Evolutionary conservation across 1,284 basidiomycete genomes (phyloP).

Genomic region (Tylopilus orsonianus): DNA sequence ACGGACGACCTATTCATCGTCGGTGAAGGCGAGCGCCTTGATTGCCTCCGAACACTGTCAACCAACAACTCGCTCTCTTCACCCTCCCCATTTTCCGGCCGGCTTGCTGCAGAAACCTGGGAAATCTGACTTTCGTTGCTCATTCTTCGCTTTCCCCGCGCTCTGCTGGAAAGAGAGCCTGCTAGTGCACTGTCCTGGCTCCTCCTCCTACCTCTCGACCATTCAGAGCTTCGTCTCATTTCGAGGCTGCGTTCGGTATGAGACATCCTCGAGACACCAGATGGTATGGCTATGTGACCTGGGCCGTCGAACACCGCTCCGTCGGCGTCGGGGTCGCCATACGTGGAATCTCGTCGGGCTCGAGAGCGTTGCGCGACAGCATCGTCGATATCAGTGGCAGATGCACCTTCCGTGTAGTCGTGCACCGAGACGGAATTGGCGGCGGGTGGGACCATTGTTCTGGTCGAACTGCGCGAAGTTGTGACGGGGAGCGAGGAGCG

Average conservation of each 20-base stretch:
- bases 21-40: slow-evolving; percentile 37
- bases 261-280: slow-evolving; percentile 76
- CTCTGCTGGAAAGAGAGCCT: slow-evolving; percentile 30
- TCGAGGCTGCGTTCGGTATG: slow-evolving; percentile 47
- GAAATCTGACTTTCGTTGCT: slow-evolving; percentile 52
- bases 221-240: slow-evolving; percentile 54
- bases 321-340: slow-evolving; percentile 47
- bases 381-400: slow-evolving; percentile 65
- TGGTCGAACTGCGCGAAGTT: no score
- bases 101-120: slow-evolving; percentile 30
- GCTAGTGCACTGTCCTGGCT: slow-evolving; percentile 45
- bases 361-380: slow-evolving; percentile 50
- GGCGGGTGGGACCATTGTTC: slow-evolving; percentile 14
- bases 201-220: slow-evolving; percentile 49
- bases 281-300: slow-evolving; percentile 66
- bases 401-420: slow-evolving; percentile 84
- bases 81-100: slow-evolving; percentile 22
- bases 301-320: slow-evolving; percentile 77
- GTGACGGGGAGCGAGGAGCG: no score
- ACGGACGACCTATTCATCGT: slow-evolving; percentile 51
- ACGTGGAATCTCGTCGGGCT: slow-evolving; percentile 63
- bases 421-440: slow-evolving; percentile 31
- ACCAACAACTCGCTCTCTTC: slow-evolving; percentile 23
- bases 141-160: slow-evolving; percentile 38
- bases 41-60: slow-evolving; percentile 29